Percentiles rank a stretch among this genome's conserved stretches.
These are phyloP conservation scores for Ascodesmis nigricans DNA, from an alignment of 495 filamentous ascomycete genomes.

Conservation along the genomic window DNA sequence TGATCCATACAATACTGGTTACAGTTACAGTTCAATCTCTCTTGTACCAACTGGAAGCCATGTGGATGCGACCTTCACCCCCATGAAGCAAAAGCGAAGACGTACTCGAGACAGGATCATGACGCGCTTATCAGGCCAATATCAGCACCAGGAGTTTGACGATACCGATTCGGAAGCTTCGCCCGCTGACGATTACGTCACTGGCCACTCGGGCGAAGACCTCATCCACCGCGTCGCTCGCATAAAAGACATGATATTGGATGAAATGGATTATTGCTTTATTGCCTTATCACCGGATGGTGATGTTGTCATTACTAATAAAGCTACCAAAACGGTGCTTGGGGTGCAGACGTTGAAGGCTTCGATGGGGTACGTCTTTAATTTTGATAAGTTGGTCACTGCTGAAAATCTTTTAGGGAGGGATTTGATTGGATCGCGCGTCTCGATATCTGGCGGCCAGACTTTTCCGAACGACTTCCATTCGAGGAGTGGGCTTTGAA, in stretches of 20 bases:
- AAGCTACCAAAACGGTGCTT: conserved; percentile 11
- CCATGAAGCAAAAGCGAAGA: too few relatives aligned
- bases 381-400: too few relatives aligned
- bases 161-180: too few relatives aligned
- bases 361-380: conserved; percentile 9
- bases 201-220: conserved; percentile 6
- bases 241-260: conserved; percentile 17
- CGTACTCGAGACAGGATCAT: too few relatives aligned
- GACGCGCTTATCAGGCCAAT: too few relatives aligned
- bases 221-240: conserved; percentile 9
- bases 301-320: conserved; percentile 18
- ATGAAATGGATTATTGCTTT: conserved; percentile 19
- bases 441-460: conserved; percentile 17
- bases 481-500: conserved; percentile 17
- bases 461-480: conserved; percentile 16
- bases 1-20: conserved; percentile 1
- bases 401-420: conserved; percentile 5
- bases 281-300: conserved; percentile 14
- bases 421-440: conserved; percentile 14
- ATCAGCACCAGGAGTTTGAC: too few relatives aligned
- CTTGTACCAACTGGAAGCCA: neutral
- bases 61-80: conserved; percentile 2
- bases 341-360: conserved; percentile 8
- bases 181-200: neutral
- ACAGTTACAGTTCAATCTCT: conserved; percentile 4